Conservation (phyloP, 1,284 basidiomycete species). For the Tylopilus microsporus region DNA sequence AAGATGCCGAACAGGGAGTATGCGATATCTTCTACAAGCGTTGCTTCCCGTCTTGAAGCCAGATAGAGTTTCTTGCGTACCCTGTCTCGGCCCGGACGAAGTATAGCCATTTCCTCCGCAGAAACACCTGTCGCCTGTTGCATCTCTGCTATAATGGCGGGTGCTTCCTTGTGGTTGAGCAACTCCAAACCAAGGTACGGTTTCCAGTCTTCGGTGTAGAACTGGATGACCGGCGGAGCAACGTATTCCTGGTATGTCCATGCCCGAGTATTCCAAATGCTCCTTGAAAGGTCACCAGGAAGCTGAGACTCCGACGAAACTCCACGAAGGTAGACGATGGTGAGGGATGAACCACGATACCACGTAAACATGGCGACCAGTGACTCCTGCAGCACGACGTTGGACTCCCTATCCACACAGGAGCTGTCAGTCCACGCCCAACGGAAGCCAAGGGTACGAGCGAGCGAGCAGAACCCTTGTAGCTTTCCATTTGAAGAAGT, state of each 20-base stretch:
- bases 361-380: not conserved
- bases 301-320: not conserved
- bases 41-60: not conserved
- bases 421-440: not conserved
- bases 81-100: not conserved
- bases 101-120: not conserved
- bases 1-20: not conserved
- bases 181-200: not conserved
- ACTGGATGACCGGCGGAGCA: not conserved
- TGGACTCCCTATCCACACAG: not conserved
- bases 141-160: not conserved
- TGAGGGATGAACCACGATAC: not conserved
- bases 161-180: not conserved
- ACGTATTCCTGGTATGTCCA: not conserved
- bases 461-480: not conserved
- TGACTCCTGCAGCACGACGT: not conserved
- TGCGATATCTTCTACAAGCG: not conserved
- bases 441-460: not conserved
- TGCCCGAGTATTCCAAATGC: not conserved
- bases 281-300: not conserved
- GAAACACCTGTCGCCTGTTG: not conserved
- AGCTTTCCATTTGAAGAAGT: not conserved
- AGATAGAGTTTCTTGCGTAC: not conserved
- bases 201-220: not conserved
- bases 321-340: not conserved